Evolutionary conservation across 73 alveolate genomes (phyloP).

Genomic region (Symbiodinium pilosum): DNA sequence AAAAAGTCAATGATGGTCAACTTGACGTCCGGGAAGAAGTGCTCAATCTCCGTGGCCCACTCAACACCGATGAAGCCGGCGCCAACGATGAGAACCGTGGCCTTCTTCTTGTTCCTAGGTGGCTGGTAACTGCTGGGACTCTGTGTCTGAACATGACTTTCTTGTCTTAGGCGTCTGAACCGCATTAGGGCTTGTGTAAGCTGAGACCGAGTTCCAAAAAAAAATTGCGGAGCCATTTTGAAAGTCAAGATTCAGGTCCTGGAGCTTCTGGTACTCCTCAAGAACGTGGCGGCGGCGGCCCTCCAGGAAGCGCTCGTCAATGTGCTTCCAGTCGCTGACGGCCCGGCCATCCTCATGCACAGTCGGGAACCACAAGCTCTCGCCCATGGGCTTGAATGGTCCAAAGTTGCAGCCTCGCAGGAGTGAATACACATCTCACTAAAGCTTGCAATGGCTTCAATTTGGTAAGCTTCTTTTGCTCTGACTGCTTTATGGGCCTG

Average conservation of each 20-base stretch:
- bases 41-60: slow-evolving; percentile 91
- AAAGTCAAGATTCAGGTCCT: slow-evolving; percentile 3
- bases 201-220: no score
- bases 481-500: slow-evolving; percentile 2
- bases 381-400: slow-evolving; percentile 95
- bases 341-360: slow-evolving; percentile 66
- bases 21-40: slow-evolving; percentile 68
- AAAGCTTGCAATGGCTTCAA: no score
- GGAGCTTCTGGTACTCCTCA: slow-evolving; percentile 90
- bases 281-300: slow-evolving; percentile 94
- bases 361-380: slow-evolving; percentile 88
- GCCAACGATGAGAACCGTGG: slow-evolving; percentile 83
- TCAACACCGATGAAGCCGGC: slow-evolving; percentile 95
- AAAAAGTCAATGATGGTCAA: slow-evolving; percentile 83
- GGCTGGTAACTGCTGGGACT: no score
- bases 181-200: no score
- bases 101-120: slow-evolving; percentile 63
- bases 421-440: no score
- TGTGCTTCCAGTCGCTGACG: slow-evolving; percentile 90
- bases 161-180: no score
- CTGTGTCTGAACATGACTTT: no score
- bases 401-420: slow-evolving; percentile 70
- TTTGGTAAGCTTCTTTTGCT: no score
- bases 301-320: slow-evolving; percentile 94
- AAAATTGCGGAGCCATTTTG: no score